Base-by-base conservation (phyloP, 495 filamentous ascomycete genomes). In the Talaromyces trachyspermus region DNA sequence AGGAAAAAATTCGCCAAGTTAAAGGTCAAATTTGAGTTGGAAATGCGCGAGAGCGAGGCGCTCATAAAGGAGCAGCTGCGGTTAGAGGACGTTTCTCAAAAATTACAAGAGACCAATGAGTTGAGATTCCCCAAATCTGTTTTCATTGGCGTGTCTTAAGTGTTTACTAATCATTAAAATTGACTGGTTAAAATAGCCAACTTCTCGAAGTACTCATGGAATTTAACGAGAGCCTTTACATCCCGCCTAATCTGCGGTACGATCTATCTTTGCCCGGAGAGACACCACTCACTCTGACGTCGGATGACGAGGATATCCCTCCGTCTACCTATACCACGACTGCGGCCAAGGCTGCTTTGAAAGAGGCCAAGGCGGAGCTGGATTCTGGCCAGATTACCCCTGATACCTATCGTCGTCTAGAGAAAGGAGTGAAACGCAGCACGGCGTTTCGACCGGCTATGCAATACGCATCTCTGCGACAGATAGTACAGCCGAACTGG, bases 1-100 rank as follows among this genome's bases (percentile, higher is more conserved):
- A 90, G 88, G 69, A 95, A 94, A 68, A 98, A 98, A 69, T 98
- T 91, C 65, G 81, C 86, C 46, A 98, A 98, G 70, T 81, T 95
- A 71, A 84, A 86, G 57, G 72, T 88, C 56, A 74, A 78, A 30
- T 98, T 96, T 55, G 89, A 96, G 54, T 75, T 83, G 35, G 79
- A 78, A 55, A 89, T 91, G 80, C 77, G 79, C 41, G 80, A 86
- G 41, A 89, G 82, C 54, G 86, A 94, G 57, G 72, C 74, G 29
- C 71, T 95, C 30, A 88, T 85, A 61, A 77, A 75, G 46, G 77
- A 86, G 29, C 89, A 92, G 60, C 78, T 86, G 60, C 81, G 85
- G 48, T 86, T 88, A 8, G 74, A 80, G 46, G 80, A 80, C 52
- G 80, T 88, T 5, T 84, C 86, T 12, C 81, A 82, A 52, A 74